A percentile compares a stretch with the other conserved stretches of the same genome.
These are phyloP conservation scores for Sextonia rubra DNA, from an alignment of 164 flowering plant species.

Conservation along the genomic window DNA sequence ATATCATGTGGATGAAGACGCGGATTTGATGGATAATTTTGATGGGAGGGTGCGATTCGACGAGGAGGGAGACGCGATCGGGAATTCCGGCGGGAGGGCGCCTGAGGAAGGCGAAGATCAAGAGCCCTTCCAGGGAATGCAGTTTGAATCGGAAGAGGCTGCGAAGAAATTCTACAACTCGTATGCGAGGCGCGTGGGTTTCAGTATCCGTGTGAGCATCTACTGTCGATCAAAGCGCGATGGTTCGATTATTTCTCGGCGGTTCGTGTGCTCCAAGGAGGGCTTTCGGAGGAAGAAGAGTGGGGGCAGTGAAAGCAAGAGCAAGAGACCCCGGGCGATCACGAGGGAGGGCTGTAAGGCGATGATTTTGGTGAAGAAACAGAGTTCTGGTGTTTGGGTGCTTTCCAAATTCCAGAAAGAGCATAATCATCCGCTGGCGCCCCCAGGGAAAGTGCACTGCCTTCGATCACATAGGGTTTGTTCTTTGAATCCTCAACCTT, in stretches of 20 bases:
- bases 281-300: slow-evolving; percentile 10
- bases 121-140: slow-evolving; percentile 5
- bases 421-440: slow-evolving; percentile 6
- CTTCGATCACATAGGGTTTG: slow-evolving; percentile 11
- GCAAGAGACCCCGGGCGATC: neutral
- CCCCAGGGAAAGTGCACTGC: slow-evolving; percentile 4
- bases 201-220: slow-evolving; percentile 9
- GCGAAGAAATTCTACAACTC: slow-evolving; percentile 12
- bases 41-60: neutral
- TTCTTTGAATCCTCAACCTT: neutral
- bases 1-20: neutral
- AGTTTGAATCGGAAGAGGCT: slow-evolving; percentile 11
- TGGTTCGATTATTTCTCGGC: slow-evolving; percentile 6
- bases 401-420: slow-evolving; percentile 6
- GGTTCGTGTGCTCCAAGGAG: slow-evolving; percentile 14
- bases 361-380: slow-evolving; percentile 8
- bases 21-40: neutral
- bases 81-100: slow-evolving; percentile 12
- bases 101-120: neutral
- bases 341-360: slow-evolving; percentile 16
- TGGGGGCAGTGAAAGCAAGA: neutral
- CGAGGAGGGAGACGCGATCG: slow-evolving; percentile 10
- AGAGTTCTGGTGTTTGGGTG: slow-evolving; percentile 4
- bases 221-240: slow-evolving; percentile 9
- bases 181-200: slow-evolving; percentile 13